These are phyloP conservation scores for Leccinum arenicola DNA, from an alignment of 768 basidiomycete species.

Conservation along the genomic window DNA sequence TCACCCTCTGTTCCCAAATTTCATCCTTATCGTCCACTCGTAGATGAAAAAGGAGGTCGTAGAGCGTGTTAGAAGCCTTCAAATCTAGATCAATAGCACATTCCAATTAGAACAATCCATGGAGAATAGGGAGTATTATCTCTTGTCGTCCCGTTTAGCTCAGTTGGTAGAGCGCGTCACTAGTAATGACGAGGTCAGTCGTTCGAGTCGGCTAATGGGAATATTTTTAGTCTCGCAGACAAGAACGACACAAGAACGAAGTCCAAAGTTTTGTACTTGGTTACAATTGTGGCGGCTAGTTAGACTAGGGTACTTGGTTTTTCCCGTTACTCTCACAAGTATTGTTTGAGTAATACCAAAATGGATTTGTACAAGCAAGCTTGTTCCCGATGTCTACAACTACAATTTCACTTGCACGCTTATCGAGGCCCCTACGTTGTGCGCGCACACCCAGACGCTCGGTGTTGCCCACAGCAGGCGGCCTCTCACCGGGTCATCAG, in stretches of 20 bases:
- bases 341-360: conserved; percentile 8
- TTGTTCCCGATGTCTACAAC: conserved; percentile 9
- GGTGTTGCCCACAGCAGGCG: background rate
- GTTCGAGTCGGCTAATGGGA: conserved; percentile 58
- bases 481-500: background rate
- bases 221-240: conserved; percentile 14
- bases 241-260: background rate
- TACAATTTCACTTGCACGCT: conserved; percentile 2
- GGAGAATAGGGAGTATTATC: too few relatives aligned
- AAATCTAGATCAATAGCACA: conserved; percentile 11
- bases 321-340: too few relatives aligned
- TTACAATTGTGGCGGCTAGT: background rate
- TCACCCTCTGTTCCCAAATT: background rate
- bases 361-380: background rate
- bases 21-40: background rate
- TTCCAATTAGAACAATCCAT: background rate
- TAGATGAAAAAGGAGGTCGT: conserved; percentile 30
- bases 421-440: conserved; percentile 9
- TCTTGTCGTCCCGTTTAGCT: conserved; percentile 33
- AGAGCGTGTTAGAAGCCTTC: conserved; percentile 23
- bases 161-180: conserved; percentile 63
- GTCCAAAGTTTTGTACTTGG: too few relatives aligned
- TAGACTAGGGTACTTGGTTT: background rate
- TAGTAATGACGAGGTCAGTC: conserved; percentile 71
- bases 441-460: background rate